Base-by-base conservation (phyloP, 2,329 filamentous ascomycete species). In the Cercospora beticola region DNA sequence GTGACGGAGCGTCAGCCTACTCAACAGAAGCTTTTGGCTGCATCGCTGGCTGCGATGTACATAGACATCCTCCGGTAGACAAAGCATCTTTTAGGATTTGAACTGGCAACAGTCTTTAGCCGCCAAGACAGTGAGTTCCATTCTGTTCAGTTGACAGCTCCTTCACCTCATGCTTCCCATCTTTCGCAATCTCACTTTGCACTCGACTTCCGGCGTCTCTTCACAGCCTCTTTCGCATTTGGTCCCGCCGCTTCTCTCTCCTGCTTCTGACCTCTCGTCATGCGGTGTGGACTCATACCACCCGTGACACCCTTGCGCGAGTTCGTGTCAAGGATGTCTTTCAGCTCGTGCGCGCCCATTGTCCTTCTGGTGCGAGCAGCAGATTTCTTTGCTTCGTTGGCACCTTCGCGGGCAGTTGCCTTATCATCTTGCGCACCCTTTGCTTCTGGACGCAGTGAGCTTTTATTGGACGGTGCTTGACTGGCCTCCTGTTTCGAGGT, bases 1-100 rank as follows among this genome's bases (percentile, higher is more conserved):
- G 1, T 77, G 70, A 72, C 18, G 30, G 2, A 28, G 49, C 14
- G 12, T 30, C 21, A 23, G 5, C 23, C 14, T 52, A 54, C 26
- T 14, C 3, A 3, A 59, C 8, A 21, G 57, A 31, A 33, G 31
- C 21, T 9, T 14, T 4, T 23, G 46, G 33, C 31, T 7, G 14
- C 60, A 26, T 23, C 26, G 23, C n/a, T 14, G 61, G 26, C n/a
- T 18, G 36, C 9, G 26, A 7, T 56, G 26, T 21, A 36, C 49
- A 63, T 30, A 54, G 28, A 31, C 16, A 5, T 49, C 33, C 33
- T 36, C 33, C 33, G 6, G 36, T 62, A 21, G 40, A 54, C 16
- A 14, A 46, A 61, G 28, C 60, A 30, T 5, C 43, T 49, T 18
- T n/a, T n/a, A n/a, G 12, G 23, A 28, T 2, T 14, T 54, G 49